Conservation (phyloP, 2,329 filamentous ascomycete genomes). For the Clonostachys rosea region DNA sequence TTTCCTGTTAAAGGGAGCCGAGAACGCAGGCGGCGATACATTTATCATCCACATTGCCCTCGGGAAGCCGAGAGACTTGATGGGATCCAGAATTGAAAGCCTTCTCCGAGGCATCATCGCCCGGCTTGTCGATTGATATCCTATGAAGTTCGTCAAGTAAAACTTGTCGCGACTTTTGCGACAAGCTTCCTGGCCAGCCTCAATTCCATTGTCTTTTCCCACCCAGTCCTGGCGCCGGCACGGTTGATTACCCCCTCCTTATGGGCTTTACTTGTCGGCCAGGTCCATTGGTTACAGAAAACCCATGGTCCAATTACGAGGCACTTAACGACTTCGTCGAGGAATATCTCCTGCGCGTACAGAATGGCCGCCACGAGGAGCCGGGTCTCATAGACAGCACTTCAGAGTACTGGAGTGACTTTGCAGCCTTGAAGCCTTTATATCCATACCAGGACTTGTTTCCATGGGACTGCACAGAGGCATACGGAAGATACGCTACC, state of each 20-base stretch:
- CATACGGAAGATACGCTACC: slow-evolving; percentile 24
- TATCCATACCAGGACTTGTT: slow-evolving; percentile 36
- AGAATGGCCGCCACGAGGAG: slow-evolving; percentile 29
- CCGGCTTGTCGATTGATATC: slow-evolving; percentile 5
- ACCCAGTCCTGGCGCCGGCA: neutral
- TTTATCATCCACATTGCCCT: too few species aligned
- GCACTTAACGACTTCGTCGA: slow-evolving; percentile 32
- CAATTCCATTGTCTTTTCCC: slow-evolving; percentile 1
- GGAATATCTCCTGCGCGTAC: slow-evolving; percentile 34
- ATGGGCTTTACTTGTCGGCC: slow-evolving; percentile 31
- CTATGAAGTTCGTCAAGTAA: slow-evolving; percentile 22
- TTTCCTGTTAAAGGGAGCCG: slow-evolving; percentile 12
- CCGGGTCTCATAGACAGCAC: slow-evolving; percentile 35
- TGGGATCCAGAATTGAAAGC: too few species aligned
- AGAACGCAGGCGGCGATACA: neutral
- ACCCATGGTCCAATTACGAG: slow-evolving; percentile 22
- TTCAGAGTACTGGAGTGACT: slow-evolving; percentile 40
- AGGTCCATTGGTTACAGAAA: slow-evolving; percentile 14
- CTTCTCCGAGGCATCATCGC: too few species aligned
- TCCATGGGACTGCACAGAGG: slow-evolving; percentile 42
- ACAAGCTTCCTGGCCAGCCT: slow-evolving; percentile 23
- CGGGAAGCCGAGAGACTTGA: too few species aligned
- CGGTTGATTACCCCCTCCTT: slow-evolving; percentile 19
- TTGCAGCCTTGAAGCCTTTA: slow-evolving; percentile 30
- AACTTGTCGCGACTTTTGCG: slow-evolving; percentile 30